A percentile compares a stretch with the other conserved stretches of the same genome.
Evolutionary conservation across 768 basidiomycete species (phyloP).

Genomic region (Lanmaoa pseudosensibilis): DNA sequence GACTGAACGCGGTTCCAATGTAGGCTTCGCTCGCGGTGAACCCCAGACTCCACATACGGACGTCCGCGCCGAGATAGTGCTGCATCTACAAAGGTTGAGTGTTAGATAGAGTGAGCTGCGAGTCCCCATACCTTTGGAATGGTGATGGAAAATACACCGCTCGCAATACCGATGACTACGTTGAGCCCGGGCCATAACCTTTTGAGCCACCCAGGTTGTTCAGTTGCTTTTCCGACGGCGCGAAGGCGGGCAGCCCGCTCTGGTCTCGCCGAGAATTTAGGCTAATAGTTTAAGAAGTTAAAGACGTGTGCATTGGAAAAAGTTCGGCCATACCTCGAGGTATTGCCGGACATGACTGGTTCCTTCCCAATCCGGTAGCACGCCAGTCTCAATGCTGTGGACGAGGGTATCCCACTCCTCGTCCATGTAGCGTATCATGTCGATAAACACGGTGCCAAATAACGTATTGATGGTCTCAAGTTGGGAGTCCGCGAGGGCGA

Average conservation of each 20-base stretch:
- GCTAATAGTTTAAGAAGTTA: neutral
- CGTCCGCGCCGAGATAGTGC: slow-evolving; percentile 14
- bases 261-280: slow-evolving; percentile 10
- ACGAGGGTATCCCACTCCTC: slow-evolving; percentile 23
- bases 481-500: slow-evolving; percentile 18
- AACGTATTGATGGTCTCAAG: slow-evolving; percentile 19
- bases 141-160: slow-evolving; percentile 15
- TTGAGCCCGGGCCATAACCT: slow-evolving; percentile 14
- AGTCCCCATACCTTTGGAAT: slow-evolving; percentile 13
- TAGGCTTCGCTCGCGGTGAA: too few relatives aligned
- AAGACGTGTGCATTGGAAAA: neutral
- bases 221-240: slow-evolving; percentile 14
- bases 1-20: too few relatives aligned
- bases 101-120: neutral
- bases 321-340: slow-evolving; percentile 10
- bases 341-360: slow-evolving; percentile 12
- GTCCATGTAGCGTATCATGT: slow-evolving; percentile 23
- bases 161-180: slow-evolving; percentile 18
- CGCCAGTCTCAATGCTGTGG: slow-evolving; percentile 13
- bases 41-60: slow-evolving; percentile 16
- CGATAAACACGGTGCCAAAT: slow-evolving; percentile 20
- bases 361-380: slow-evolving; percentile 21
- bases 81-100: slow-evolving; percentile 8
- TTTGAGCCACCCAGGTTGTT: slow-evolving; percentile 19
- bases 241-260: slow-evolving; percentile 19